A percentile compares a stretch with the other conserved stretches of the same genome.
These are phyloP conservation scores for Pisolithus tinctorius DNA, from an alignment of 768 basidiomycete species.

Conservation along the genomic window DNA sequence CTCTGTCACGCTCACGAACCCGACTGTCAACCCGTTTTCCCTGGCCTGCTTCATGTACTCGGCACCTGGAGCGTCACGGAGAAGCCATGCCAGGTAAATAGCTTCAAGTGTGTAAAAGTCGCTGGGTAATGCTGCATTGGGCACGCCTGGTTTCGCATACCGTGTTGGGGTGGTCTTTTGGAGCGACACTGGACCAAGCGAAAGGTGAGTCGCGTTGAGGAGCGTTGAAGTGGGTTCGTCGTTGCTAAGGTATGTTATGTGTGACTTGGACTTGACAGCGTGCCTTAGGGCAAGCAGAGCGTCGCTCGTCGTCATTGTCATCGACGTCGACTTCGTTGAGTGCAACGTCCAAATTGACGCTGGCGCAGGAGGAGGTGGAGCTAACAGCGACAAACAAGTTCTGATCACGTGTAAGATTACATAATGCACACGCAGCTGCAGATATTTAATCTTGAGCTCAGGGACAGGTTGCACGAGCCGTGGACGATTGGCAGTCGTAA, in stretches of 20 bases:
- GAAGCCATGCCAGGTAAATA: constrained; percentile 78
- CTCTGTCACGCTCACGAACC: constrained; percentile 83
- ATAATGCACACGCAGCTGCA: no score
- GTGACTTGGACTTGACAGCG: constrained; percentile 49
- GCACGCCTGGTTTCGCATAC: constrained; percentile 58
- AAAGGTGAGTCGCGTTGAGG: constrained; percentile 56
- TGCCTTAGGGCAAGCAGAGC: constrained; percentile 52
- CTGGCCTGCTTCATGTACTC: constrained; percentile 88
- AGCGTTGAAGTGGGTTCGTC: constrained; percentile 40
- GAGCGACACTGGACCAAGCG: constrained; percentile 48
- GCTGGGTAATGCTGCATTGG: constrained; percentile 15
- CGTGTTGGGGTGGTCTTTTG: constrained; percentile 74
- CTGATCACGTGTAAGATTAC: no score
- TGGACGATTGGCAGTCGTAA: no score
- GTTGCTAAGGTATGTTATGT: constrained; percentile 40
- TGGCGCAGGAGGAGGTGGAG: no score
- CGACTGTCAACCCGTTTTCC: constrained; percentile 63
- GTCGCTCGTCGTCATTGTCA: constrained; percentile 37
- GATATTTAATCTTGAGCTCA: no score
- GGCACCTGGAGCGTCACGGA: constrained; percentile 64
- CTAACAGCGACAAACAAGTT: no score
- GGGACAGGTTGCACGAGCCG: no score
- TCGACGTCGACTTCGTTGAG: not conserved
- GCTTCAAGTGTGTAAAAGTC: constrained; percentile 79
- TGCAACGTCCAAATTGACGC: no score